Conservation (phyloP, 495 filamentous ascomycete species). For the Aspergillus bridgeri region DNA sequence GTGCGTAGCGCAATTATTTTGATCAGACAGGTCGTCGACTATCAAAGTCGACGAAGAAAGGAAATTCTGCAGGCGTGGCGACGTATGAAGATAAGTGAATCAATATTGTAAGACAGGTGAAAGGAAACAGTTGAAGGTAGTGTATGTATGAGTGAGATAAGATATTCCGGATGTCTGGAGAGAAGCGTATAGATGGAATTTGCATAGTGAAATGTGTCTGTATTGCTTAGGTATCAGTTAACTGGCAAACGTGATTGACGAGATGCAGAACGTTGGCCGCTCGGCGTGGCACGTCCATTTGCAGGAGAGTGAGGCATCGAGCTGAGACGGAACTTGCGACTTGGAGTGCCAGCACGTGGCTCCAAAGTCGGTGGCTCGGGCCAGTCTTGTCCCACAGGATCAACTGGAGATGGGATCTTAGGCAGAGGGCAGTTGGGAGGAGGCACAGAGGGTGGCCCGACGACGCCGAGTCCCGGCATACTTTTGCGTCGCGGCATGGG, state of each 20-base stretch:
- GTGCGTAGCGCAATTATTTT: neutral
- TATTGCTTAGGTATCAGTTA: neutral
- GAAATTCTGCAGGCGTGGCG: neutral
- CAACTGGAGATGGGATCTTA: neutral
- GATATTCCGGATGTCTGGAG: too few relatives aligned
- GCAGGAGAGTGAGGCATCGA: neutral
- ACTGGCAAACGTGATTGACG: neutral
- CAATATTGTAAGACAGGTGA: neutral
- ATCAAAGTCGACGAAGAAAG: constrained; percentile 5
- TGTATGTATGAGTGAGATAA: neutral
- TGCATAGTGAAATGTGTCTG: too few relatives aligned
- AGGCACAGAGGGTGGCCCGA: neutral
- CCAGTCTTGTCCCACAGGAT: neutral
- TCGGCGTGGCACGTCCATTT: neutral
- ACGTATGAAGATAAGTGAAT: constrained; percentile 1
- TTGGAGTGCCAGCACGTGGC: neutral
- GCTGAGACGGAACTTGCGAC: neutral
- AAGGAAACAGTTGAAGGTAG: neutral
- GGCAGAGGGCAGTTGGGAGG: neutral
- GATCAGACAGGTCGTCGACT: constrained; percentile 3
- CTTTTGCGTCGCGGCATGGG: neutral
- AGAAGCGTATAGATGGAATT: too few relatives aligned
- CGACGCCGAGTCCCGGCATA: neutral
- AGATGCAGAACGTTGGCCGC: neutral
- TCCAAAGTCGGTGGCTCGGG: neutral